Evolutionary conservation across 805 yeast genomes (phyloP).

Genomic region (Maudiozyma barnettii): DNA sequence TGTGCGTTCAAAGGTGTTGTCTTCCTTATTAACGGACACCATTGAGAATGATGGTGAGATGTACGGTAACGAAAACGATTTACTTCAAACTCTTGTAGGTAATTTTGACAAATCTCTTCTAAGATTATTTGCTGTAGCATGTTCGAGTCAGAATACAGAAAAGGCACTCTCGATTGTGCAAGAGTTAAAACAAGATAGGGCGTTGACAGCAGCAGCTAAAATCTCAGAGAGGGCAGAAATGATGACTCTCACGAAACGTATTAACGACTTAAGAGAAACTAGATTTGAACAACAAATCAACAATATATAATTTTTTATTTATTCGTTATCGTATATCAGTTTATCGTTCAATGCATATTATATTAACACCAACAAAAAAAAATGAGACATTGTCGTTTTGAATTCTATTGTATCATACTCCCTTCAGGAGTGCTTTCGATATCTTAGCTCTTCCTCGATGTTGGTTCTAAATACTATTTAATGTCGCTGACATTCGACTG

Average conservation of each 20-base stretch:
- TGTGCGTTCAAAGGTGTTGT: slow-evolving; percentile 49
- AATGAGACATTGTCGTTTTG: no score
- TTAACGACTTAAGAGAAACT: slow-evolving; percentile 44
- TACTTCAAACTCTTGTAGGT: slow-evolving; percentile 43
- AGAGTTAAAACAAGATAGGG: slow-evolving; percentile 66
- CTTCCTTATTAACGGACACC: slow-evolving; percentile 54
- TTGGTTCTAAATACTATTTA: no score
- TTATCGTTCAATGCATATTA: no score
- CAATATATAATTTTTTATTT: slow-evolving; percentile 5
- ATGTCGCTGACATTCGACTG: background rate
- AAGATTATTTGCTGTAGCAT: slow-evolving; percentile 63
- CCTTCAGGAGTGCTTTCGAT: no score
- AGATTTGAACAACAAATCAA: slow-evolving; percentile 22
- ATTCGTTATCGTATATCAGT: background rate
- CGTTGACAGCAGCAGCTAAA: slow-evolving; percentile 72
- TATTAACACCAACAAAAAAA: no score
- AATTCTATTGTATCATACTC: no score
- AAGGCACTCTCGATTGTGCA: slow-evolving; percentile 64
- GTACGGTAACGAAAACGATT: slow-evolving; percentile 41
- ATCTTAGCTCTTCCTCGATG: no score
- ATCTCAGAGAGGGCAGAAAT: slow-evolving; percentile 69
- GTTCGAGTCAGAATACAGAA: slow-evolving; percentile 52
- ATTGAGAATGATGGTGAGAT: slow-evolving; percentile 36
- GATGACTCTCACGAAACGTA: slow-evolving; percentile 41
- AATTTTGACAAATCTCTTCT: slow-evolving; percentile 70